Percentiles rank a stretch among this genome's conserved stretches.
Conservation (phyloP, 2,329 filamentous ascomycete species). For the Epichloe coenophiala region DNA sequence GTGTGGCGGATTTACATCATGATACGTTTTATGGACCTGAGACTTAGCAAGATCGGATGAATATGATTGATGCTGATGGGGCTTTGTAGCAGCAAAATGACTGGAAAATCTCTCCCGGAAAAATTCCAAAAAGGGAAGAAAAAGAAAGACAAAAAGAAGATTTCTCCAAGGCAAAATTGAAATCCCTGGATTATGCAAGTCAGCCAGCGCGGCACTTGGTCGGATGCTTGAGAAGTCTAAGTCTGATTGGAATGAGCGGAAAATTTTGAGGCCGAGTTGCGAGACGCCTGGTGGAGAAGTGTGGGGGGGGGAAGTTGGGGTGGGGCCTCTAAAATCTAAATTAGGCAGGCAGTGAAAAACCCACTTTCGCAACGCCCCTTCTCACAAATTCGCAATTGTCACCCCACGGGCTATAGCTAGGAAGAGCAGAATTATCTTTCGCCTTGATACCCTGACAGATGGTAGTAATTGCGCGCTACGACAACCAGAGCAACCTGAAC, state of each 20-base stretch:
- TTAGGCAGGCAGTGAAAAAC: too few relatives aligned
- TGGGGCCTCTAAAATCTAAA: too few relatives aligned
- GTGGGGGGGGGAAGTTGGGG: not conserved
- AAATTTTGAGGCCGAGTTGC: not conserved
- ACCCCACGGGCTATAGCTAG: too few relatives aligned
- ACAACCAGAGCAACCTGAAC: too few relatives aligned
- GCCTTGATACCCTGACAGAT: too few relatives aligned
- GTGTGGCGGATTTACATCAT: conserved; percentile 17
- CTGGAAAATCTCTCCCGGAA: not conserved
- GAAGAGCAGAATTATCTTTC: too few relatives aligned
- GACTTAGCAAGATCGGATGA: conserved; percentile 14
- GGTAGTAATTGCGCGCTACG: too few relatives aligned
- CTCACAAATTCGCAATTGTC: too few relatives aligned
- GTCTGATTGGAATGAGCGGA: not conserved
- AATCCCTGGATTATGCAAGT: too few relatives aligned
- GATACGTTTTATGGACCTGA: conserved; percentile 26
- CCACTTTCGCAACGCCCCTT: too few relatives aligned
- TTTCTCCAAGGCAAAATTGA: too few relatives aligned
- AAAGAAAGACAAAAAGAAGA: too few relatives aligned
- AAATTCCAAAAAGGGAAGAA: not conserved
- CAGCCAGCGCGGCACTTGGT: not conserved
- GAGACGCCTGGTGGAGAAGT: not conserved
- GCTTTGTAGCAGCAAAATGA: not conserved
- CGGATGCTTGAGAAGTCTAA: not conserved
- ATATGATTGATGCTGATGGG: not conserved